Conservation (phyloP, 768 basidiomycete species). For the Naganishia onofrii region DNA sequence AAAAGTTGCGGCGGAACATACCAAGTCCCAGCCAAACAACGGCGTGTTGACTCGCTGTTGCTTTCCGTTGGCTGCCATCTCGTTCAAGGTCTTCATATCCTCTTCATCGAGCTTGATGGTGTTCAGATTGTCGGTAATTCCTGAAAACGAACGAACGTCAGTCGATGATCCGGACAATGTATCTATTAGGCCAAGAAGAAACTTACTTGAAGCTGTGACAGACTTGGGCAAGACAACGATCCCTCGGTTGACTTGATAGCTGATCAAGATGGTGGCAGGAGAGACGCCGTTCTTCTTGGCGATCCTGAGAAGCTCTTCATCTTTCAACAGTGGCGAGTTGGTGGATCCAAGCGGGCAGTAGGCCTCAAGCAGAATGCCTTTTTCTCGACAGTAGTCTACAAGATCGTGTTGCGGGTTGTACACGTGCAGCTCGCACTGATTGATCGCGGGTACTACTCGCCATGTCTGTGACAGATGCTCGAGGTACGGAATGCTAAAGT, state of each 20-base stretch:
- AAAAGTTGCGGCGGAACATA: not conserved
- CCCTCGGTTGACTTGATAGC: constrained; percentile 72
- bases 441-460: constrained; percentile 69
- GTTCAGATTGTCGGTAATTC: constrained; percentile 46
- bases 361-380: constrained; percentile 72
- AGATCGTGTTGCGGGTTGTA: constrained; percentile 72
- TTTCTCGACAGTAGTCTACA: constrained; percentile 65
- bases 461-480: constrained; percentile 68
- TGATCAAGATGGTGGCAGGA: constrained; percentile 66
- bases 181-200: not conserved
- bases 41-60: constrained; percentile 40
- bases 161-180: not conserved
- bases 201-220: constrained; percentile 64
- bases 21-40: constrained; percentile 35
- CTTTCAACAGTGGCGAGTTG: constrained; percentile 65
- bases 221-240: constrained; percentile 74
- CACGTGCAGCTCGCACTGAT: constrained; percentile 83
- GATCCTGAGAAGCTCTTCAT: constrained; percentile 63
- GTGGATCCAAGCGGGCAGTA: constrained; percentile 86
- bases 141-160: constrained; percentile 35
- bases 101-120: constrained; percentile 36
- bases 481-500: constrained; percentile 66
- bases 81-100: constrained; percentile 38
- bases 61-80: constrained; percentile 39
- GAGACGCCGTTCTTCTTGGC: constrained; percentile 63